These are phyloP conservation scores for Colletotrichum cordylinicola DNA, from an alignment of 2,329 filamentous ascomycete genomes.

Conservation along the genomic window DNA sequence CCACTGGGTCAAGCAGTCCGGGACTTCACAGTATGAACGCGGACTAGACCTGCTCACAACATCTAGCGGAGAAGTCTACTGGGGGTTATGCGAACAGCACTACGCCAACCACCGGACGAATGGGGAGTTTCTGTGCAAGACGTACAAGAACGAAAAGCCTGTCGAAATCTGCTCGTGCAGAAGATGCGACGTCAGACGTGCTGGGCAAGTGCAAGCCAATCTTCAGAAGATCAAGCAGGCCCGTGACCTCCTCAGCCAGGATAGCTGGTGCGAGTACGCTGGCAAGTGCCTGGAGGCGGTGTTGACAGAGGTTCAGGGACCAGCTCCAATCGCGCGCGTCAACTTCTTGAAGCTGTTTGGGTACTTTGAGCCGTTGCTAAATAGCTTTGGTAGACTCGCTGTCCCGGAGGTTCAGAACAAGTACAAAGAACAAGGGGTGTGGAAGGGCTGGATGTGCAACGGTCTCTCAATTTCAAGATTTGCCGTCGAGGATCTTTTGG, in stretches of 20 bases:
- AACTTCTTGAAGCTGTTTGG: background rate
- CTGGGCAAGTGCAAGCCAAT: background rate
- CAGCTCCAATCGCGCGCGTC: background rate
- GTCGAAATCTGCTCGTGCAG: too few species aligned
- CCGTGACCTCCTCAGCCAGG: background rate
- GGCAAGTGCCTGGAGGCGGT: background rate
- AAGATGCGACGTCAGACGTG: accelerated
- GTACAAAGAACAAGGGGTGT: background rate
- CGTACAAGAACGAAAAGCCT: background rate
- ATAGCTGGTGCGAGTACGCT: background rate
- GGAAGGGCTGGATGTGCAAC: background rate
- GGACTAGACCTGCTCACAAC: background rate
- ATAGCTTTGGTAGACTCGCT: background rate
- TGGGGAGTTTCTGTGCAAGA: accelerated
- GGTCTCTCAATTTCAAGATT: background rate
- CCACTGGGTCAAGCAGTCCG: accelerated
- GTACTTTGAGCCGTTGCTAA: accelerated
- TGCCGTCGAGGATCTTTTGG: background rate
- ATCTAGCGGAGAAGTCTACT: background rate
- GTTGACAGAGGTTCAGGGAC: accelerated
- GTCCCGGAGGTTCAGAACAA: background rate
- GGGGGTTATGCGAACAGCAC: background rate
- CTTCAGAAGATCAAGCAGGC: accelerated
- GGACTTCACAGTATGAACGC: accelerated
- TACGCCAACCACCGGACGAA: accelerated